phyloP scores from a whole-genome alignment of 345 rosid genomes.

The Populus ilicifolia region DNA sequence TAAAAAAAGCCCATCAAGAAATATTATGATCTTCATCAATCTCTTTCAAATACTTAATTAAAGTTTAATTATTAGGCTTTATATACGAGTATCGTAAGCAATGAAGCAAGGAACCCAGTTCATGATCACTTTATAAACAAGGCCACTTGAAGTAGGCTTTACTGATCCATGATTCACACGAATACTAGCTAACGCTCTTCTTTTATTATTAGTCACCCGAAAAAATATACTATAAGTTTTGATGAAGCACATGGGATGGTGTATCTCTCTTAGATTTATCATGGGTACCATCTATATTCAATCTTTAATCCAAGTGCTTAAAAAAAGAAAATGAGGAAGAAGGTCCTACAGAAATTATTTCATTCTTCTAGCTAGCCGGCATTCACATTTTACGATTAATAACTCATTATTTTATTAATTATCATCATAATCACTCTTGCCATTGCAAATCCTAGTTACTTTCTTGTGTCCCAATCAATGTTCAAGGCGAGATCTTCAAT shows the following conservation, averaged over 20 bases:
- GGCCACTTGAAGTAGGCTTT: conserved; percentile 32
- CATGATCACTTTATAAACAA: conserved; percentile 7
- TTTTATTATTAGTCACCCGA: neutral
- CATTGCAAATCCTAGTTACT: neutral
- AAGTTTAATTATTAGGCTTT: neutral
- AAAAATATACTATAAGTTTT: neutral
- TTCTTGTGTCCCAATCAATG: neutral
- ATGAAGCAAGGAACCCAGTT: neutral
- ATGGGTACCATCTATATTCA: neutral
- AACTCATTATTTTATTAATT: neutral
- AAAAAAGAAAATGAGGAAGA: neutral
- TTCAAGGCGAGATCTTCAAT: neutral
- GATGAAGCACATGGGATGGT: conserved; percentile 43
- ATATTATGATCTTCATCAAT: neutral
- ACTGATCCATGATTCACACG: conserved; percentile 28
- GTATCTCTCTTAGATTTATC: conserved; percentile 26
- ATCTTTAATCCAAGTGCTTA: conserved; percentile 5
- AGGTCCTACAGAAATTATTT: conserved; percentile 34
- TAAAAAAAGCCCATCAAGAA: conserved; percentile 9
- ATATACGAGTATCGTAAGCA: conserved; percentile 14
- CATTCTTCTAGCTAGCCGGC: conserved; percentile 19
- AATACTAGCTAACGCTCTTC: conserved; percentile 17
- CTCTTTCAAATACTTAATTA: conserved; percentile 3
- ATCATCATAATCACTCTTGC: neutral
- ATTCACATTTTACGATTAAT: neutral